Conservation (phyloP, 169 alveolate species). For the Plasmodium fragile region DNA sequence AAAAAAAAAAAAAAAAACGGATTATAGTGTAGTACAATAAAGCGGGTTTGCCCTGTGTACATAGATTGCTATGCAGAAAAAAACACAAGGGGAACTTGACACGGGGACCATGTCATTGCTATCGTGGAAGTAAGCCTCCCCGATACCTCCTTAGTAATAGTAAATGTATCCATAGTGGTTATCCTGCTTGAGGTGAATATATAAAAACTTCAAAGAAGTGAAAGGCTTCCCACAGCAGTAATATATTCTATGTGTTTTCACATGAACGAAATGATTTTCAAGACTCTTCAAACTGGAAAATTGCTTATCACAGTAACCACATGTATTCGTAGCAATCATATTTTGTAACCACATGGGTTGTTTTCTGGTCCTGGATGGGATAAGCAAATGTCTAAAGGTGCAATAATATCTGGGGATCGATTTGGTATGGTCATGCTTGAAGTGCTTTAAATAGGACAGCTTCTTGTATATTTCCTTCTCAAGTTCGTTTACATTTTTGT, state of each 20-base stretch:
- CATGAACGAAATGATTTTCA: slow-evolving; percentile 26
- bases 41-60: neutral
- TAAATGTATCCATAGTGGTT: slow-evolving; percentile 51
- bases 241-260: slow-evolving; percentile 46
- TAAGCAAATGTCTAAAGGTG: slow-evolving; percentile 15
- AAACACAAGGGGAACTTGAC: neutral
- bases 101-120: neutral
- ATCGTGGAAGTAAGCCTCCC: neutral
- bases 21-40: neutral
- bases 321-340: slow-evolving; percentile 20
- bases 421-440: slow-evolving; percentile 16
- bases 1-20: neutral
- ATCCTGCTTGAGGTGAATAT: slow-evolving; percentile 17
- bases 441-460: slow-evolving; percentile 34
- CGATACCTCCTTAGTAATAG: slow-evolving; percentile 25
- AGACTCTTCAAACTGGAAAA: slow-evolving; percentile 21
- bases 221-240: slow-evolving; percentile 51
- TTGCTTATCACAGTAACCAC: slow-evolving; percentile 44
- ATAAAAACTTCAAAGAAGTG: slow-evolving; percentile 21
- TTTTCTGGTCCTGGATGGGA: neutral
- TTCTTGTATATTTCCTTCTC: slow-evolving; percentile 30
- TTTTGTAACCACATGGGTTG: slow-evolving; percentile 19
- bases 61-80: neutral
- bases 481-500: neutral
- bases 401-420: slow-evolving; percentile 21